phyloP scores from a whole-genome alignment of 2,329 filamentous ascomycete genomes.

The Phyllosticta ampelicida region DNA sequence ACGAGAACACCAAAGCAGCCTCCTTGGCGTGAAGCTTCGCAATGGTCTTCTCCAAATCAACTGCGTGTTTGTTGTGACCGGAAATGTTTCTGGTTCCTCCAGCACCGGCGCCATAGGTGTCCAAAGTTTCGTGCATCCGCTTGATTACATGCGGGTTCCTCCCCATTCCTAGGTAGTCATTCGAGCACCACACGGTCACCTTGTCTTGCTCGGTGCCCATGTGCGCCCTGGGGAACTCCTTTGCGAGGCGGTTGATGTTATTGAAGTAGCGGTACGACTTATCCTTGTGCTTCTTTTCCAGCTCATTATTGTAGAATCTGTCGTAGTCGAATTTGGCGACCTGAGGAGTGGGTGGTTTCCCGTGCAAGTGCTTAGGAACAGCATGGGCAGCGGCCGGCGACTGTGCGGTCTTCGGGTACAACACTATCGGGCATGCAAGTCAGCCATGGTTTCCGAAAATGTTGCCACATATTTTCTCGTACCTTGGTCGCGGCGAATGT shows the following conservation, averaged over 20 bases:
- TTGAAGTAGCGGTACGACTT: slow-evolving; percentile 99
- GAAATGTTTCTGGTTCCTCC: slow-evolving; percentile 97
- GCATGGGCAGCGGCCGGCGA: slow-evolving; percentile 11
- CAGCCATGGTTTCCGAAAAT: background rate
- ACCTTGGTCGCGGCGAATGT: slow-evolving; percentile 43
- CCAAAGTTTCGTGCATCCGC: slow-evolving; percentile 88
- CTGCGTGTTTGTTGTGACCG: slow-evolving; percentile 90
- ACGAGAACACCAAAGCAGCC: slow-evolving; percentile 85
- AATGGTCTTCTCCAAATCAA: slow-evolving; percentile 69
- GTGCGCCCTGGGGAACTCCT: slow-evolving; percentile 91
- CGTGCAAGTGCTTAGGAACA: slow-evolving; percentile 17
- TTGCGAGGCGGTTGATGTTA: slow-evolving; percentile 97
- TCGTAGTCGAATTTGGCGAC: slow-evolving; percentile 75
- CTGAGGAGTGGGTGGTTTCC: slow-evolving; percentile 37
- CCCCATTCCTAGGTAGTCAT: slow-evolving; percentile 98
- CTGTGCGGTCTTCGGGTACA: slow-evolving; percentile 21
- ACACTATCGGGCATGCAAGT: slow-evolving; percentile 16
- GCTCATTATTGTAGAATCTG: slow-evolving; percentile 72
- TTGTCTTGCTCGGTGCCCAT: slow-evolving; percentile 72
- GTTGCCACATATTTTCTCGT: slow-evolving; percentile 14
- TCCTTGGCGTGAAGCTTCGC: slow-evolving; percentile 89
- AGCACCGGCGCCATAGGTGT: slow-evolving; percentile 89
- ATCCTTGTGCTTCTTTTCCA: slow-evolving; percentile 99
- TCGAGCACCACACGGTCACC: slow-evolving; percentile 98
- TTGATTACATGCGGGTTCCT: slow-evolving; percentile 77